phyloP scores from a whole-genome alignment of 2,329 filamentous ascomycete genomes.

The Claviceps fusiformis region DNA sequence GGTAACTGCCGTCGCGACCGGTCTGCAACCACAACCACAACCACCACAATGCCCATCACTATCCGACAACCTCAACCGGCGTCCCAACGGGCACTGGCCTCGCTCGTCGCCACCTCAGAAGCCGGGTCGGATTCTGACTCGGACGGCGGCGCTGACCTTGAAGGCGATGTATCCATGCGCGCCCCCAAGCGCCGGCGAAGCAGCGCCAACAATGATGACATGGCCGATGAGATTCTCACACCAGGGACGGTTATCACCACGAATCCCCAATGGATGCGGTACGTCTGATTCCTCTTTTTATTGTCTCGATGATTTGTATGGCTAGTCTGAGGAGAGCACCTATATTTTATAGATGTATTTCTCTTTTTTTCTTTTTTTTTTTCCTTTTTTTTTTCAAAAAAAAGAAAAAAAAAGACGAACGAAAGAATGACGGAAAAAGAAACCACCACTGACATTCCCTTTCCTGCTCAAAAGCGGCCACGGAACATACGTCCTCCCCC shows the following conservation, averaged over 20 bases:
- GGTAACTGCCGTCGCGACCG: background rate
- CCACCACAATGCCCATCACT: slow-evolving; percentile 30
- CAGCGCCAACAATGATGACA: slow-evolving; percentile 13
- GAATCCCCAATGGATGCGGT: slow-evolving; percentile 95
- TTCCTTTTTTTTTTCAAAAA: background rate
- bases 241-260: slow-evolving; percentile 80
- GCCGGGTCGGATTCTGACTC: slow-evolving; percentile 31
- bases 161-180: slow-evolving; percentile 32
- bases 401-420: background rate
- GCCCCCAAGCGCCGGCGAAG: slow-evolving; percentile 25
- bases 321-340: no score
- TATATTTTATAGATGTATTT: no score
- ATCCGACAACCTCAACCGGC: slow-evolving; percentile 29
- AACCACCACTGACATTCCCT: background rate
- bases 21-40: background rate
- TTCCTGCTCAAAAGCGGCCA: slow-evolving; percentile 67
- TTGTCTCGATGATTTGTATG: background rate
- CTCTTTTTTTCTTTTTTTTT: background rate
- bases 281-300: slow-evolving; percentile 11
- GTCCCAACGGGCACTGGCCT: slow-evolving; percentile 11
- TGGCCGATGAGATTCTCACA: slow-evolving; percentile 53
- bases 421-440: background rate
- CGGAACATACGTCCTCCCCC: slow-evolving; percentile 64
- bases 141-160: slow-evolving; percentile 31
- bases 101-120: slow-evolving; percentile 11